Base-by-base conservation (phyloP, 306 rosid genomes). In the Ormosia emarginata region DNA sequence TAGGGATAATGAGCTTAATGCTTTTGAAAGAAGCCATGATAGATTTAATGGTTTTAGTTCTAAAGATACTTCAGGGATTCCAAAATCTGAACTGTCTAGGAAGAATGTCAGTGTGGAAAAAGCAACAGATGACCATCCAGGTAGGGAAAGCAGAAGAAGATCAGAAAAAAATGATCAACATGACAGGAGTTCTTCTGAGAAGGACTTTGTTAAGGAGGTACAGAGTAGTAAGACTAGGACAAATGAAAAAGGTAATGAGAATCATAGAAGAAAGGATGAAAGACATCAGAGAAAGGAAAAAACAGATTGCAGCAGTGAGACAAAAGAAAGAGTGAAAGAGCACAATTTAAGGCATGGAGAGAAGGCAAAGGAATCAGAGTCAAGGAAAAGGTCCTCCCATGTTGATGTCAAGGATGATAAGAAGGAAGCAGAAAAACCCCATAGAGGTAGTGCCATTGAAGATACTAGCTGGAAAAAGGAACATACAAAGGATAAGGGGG, bases 271-370 rank as follows among this genome's bases (percentile, higher is more conserved):
- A 79, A 90, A 82, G 65, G 91, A 93, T 64, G 93, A 86, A 81
- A 87, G 86, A 83, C 84, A 87, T 75, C 80, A 64, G 57, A 91
- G 79, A 83, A 92, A 81, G 87, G 98, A 88, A 40, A 90, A 90
- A 74, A 69, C 84, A 44, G 90, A 89, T 72, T 83, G 84, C 81
- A 80, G 49, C 82, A 86, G 85, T 74, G 91, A 86, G 61, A 78
- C 88, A 86, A 91, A 84, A 84, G 99, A 90, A 71, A 91, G 79
- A 70, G 77, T 36, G 30, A 95, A 91, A 78, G 96, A 90, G 83
- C 84, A 80, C 74, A 83, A 15, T 80, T 43, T 47, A 2, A 87
- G 88, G 86, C 81, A 79, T 10, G 82, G 87, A 34, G 93, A 87
- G 64, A 92, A 86, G 85, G 83, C 73, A 67, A 90, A 87, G 85